Evolutionary conservation across 1,284 basidiomycete genomes (phyloP).

Genomic region (Irpex lacteus): DNA sequence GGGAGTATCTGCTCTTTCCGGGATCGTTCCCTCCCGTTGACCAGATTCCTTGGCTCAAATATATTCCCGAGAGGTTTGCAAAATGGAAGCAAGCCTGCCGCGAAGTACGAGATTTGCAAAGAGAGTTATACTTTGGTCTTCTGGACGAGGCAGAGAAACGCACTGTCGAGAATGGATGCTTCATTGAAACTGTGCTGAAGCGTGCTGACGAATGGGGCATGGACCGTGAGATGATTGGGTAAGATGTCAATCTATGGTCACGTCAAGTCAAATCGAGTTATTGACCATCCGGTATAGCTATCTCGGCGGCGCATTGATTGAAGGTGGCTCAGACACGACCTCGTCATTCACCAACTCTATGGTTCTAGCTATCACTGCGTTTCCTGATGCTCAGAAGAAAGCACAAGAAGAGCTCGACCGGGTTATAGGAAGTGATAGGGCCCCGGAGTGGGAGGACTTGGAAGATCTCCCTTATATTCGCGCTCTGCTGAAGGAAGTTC

Average conservation of each 20-base stretch:
- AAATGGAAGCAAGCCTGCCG: constrained; percentile 29
- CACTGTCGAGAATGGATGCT: constrained; percentile 12
- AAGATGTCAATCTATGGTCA: neutral
- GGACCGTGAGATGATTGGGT: constrained; percentile 11
- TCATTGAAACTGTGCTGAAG: constrained; percentile 14
- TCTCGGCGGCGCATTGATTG: constrained; percentile 2
- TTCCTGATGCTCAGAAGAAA: constrained; percentile 29
- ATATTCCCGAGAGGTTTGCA: constrained; percentile 32
- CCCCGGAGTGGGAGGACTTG: constrained; percentile 33
- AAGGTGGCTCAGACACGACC: constrained; percentile 6
- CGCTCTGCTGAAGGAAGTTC: constrained; percentile 35
- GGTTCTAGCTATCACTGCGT: neutral
- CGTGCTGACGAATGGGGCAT: constrained; percentile 8
- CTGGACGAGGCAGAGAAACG: constrained; percentile 13
- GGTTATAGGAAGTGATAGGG: constrained; percentile 31
- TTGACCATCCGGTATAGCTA: neutral
- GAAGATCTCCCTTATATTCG: constrained; percentile 32
- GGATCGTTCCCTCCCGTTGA: constrained; percentile 35
- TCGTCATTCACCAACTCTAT: neutral
- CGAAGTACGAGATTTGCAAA: constrained; percentile 22
- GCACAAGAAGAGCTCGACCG: constrained; percentile 36
- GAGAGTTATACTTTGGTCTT: constrained; percentile 22
- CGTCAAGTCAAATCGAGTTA: neutral
- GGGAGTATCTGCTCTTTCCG: constrained; percentile 25
- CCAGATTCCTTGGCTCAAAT: constrained; percentile 31